Base-by-base conservation (phyloP, 2,329 filamentous ascomycete genomes). In the Fusarium sp. region DNA sequence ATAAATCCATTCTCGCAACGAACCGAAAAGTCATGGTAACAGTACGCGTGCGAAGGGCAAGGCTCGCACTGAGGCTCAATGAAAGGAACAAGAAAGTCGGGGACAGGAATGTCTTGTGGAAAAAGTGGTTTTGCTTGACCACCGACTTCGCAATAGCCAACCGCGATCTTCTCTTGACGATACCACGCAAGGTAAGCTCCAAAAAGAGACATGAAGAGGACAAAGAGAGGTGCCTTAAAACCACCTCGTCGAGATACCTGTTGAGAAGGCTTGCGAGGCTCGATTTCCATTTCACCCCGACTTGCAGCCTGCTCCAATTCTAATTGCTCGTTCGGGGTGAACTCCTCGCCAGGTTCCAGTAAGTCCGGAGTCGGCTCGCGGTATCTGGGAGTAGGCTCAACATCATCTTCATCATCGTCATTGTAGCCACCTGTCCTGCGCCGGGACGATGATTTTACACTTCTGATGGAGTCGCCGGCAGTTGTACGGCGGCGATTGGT, bases 81-180 rank as follows among this genome's bases (percentile, higher is more conserved):
- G 10, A 95, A 83, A 15, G 90, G 86, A 56, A 90, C 86, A 14
- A 93, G 87, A 87, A 91, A 93, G 53, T 94, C 90, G 7, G 96
- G 95, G 24, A 98, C 82, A 2, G 85, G 83, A 42, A 87, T 77
- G 30, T 87, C 82, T 17, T 82, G 80, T 17, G 88, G 87, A 24
- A 90, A 81, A 36, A 90, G 79, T 73, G 85, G 79, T 38, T 83
- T 85, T 5, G 87, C 89, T 54, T 90, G 86, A 60, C 91, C 90
- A 30, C 93, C 96, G 60, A 97, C 89, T 18, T 95, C 95, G 80
- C 96, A 99, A 80, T 97, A 99, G 39, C 97, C 96, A 26, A 98
- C 94, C 22, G 94, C 93, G n/a, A 98, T 86, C 87, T 98, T 98
- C 83, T 99, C 96, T 80, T 98, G 94, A 55, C 96, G 89, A 85